Conservation (phyloP, 805 yeast genomes). For the Myxozyma vanderwaltii region DNA sequence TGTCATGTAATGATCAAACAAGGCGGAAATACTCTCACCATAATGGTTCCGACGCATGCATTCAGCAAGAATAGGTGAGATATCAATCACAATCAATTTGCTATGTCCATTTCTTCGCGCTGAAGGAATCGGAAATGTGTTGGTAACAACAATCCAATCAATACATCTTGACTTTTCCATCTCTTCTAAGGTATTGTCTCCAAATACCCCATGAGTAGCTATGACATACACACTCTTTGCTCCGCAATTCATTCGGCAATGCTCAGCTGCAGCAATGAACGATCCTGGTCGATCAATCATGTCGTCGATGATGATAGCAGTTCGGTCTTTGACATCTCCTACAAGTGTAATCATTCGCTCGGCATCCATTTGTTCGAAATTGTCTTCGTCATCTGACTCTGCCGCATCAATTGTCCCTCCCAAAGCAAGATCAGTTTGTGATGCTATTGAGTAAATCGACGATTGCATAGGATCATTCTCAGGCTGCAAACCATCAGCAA, state of each 20-base stretch:
- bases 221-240: constrained; percentile 87
- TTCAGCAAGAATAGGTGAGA: constrained; percentile 94
- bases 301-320: constrained; percentile 93
- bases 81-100: constrained; percentile 86
- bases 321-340: constrained; percentile 89
- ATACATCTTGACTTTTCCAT: constrained; percentile 78
- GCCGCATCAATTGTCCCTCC: constrained; percentile 79
- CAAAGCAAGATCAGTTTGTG: constrained; percentile 54
- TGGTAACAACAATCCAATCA: constrained; percentile 86
- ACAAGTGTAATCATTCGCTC: constrained; percentile 74
- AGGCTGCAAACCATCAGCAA: constrained; percentile 35
- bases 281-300: constrained; percentile 95
- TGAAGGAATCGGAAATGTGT: constrained; percentile 86
- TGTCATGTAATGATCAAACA: constrained; percentile 20
- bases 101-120: constrained; percentile 56
- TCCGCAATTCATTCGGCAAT: constrained; percentile 92
- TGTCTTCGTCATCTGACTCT: constrained; percentile 80
- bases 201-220: constrained; percentile 95
- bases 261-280: constrained; percentile 97
- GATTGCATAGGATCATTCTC: constrained; percentile 42
- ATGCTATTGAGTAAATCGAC: constrained; percentile 34
- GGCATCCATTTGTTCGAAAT: constrained; percentile 61
- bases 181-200: constrained; percentile 80
- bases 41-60: constrained; percentile 98
- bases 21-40: constrained; percentile 44